Evolutionary conservation across 768 basidiomycete species (phyloP), one percentile per base, ranked within the genome.

Genomic region (Pleurotus salmoneostramineus): DNA sequence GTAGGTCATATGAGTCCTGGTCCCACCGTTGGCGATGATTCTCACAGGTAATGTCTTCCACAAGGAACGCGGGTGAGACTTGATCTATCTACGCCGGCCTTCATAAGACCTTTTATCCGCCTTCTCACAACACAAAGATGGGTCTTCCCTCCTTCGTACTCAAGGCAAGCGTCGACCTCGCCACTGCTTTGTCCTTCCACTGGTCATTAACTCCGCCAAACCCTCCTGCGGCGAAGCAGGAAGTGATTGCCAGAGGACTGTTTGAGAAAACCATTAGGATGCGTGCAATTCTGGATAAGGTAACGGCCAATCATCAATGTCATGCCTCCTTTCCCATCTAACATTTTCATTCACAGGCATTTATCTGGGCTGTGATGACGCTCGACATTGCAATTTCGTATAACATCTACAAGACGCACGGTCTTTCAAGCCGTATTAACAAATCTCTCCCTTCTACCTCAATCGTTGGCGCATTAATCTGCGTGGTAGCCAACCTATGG

Each of bases 161-260:
- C 43, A 70, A 71, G 58, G 62, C 62, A 10, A 57, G 60, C 35
- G 45, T 66, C 4, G 68, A 71, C 42, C 59, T 71, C 46, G 54
- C 66, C 52, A 71, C 72, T 12, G 74, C 69, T 6, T 48, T 64
- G 21, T 69, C 71, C 6, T 73, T 74, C 8, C 72, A 76, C 50
- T 47, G 71, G 33, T 75, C 74, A 1, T 63, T 75, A 11, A 74
- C 73, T 1, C 73, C 75, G 4, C 73, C 75, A 15, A 75, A 77
- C 47, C 73, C 72, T 17, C 72, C 75, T 0, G 70, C 73, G 14
- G 69, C 71, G 57, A 62, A 60, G 27, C 63, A 71, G 7, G 72
- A 74, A 61, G 67, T 70, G 45, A 70, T 68, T 51, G 66, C 63
- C n/a, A 65, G 63, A 37, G 64, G 63, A 12, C 57, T 62, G 56